Percentiles rank a stretch among this genome's conserved stretches.
Conservation (phyloP, 768 basidiomycete species). For the Lactarius akahatsu region DNA sequence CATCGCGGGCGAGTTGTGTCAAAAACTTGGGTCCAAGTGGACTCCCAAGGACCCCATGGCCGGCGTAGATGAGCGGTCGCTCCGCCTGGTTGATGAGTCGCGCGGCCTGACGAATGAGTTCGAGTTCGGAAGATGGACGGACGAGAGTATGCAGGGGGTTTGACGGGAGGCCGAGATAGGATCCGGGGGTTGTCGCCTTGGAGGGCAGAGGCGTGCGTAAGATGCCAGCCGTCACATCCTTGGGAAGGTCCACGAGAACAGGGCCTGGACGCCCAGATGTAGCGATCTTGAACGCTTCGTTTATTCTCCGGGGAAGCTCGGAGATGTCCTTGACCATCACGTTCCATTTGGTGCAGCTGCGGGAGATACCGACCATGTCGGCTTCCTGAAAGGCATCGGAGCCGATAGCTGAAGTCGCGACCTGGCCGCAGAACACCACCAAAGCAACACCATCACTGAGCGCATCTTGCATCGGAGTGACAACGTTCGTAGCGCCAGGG, state of each 20-base stretch:
- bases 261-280: conserved; percentile 96
- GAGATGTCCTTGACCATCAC: conserved; percentile 98
- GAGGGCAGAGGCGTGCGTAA: conserved; percentile 81
- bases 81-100: conserved; percentile 89
- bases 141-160: conserved; percentile 67
- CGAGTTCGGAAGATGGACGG: conserved; percentile 43
- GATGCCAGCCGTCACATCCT: conserved; percentile 94
- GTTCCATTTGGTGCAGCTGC: conserved; percentile 99
- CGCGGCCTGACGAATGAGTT: conserved; percentile 79
- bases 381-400: conserved; percentile 99
- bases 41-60: conserved; percentile 83
- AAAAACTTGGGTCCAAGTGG: conserved; percentile 82
- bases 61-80: conserved; percentile 90
- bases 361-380: conserved; percentile 93
- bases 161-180: conserved; percentile 65
- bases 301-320: conserved; percentile 92
- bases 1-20: conserved; percentile 70
- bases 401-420: conserved; percentile 99
- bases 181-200: conserved; percentile 83
- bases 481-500: conserved; percentile 95
- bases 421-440: conserved; percentile 95
- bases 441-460: conserved; percentile 91
- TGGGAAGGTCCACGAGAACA: conserved; percentile 97
- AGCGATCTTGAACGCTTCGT: conserved; percentile 99
- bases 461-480: conserved; percentile 98